phyloP scores from a whole-genome alignment of 257 asterid genomes.

The Solanum medicagineum region DNA sequence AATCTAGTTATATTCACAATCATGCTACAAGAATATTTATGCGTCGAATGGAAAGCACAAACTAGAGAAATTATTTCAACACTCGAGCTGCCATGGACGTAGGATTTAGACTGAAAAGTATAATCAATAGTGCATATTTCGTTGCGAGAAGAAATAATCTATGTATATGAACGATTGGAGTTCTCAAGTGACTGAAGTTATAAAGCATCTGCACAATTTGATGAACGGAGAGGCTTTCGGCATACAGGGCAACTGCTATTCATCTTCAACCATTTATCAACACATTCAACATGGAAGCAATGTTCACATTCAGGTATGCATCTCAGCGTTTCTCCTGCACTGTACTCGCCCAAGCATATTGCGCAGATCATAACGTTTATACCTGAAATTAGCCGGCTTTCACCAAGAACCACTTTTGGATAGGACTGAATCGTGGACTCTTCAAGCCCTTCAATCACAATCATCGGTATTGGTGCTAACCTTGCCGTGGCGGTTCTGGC shows the following conservation, averaged over 20 bases:
- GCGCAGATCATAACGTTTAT: conserved; percentile 14
- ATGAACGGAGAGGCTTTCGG: conserved; percentile 5
- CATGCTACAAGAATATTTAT: not conserved
- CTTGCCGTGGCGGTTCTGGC: not conserved
- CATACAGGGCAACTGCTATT: conserved; percentile 26
- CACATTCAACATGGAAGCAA: conserved; percentile 29
- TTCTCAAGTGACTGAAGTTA: not conserved
- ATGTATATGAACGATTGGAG: not conserved
- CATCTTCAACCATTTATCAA: conserved; percentile 21
- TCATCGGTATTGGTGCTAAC: not conserved
- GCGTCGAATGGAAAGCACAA: not conserved
- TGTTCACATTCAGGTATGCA: conserved; percentile 27
- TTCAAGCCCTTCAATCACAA: conserved; percentile 4
- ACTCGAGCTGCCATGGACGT: not conserved
- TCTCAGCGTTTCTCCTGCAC: conserved; percentile 17
- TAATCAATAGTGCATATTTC: not conserved
- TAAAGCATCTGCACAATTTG: not conserved
- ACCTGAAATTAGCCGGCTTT: conserved; percentile 4
- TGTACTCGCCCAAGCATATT: conserved; percentile 27
- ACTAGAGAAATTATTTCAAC: not conserved
- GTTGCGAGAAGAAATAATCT: not conserved
- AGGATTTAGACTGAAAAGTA: not conserved
- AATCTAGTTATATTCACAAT: not conserved
- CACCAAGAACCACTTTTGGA: conserved; percentile 12
- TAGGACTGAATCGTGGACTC: conserved; percentile 11